Percentiles rank a stretch among this genome's conserved stretches.
Evolutionary conservation across 2,329 filamentous ascomycete species (phyloP).

Genomic region (Paracorniculantispora psalliotae): DNA sequence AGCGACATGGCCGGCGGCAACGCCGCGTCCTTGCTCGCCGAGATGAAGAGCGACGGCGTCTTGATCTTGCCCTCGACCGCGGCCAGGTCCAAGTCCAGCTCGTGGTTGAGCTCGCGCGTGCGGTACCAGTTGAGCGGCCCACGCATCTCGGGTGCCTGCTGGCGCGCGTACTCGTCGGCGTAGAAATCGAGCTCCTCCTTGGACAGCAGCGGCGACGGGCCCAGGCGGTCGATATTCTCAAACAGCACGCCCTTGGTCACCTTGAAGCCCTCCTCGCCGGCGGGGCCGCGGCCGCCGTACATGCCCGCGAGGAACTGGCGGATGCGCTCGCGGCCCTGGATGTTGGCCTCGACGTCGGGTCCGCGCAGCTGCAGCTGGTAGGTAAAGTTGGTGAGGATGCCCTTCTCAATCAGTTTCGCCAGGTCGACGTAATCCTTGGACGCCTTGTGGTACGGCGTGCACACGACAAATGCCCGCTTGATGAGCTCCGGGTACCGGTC

Average conservation of each 20-base stretch:
- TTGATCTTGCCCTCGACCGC: constrained; percentile 25
- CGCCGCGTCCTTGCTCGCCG: constrained; percentile 65
- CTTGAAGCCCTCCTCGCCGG: constrained; percentile 54
- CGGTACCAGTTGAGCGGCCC: constrained; percentile 90
- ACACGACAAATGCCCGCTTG: constrained; percentile 71
- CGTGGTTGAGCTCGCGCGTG: constrained; percentile 63
- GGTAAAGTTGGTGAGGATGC: constrained; percentile 60
- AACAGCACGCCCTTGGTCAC: constrained; percentile 58
- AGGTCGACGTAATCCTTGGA: constrained; percentile 47
- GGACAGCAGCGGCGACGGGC: constrained; percentile 54
- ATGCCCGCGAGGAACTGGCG: constrained; percentile 65
- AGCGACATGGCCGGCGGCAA: constrained; percentile 66
- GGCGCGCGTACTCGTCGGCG: constrained; percentile 61
- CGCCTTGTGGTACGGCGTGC: constrained; percentile 67
- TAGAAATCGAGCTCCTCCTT: constrained; percentile 75
- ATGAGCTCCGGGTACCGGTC: constrained; percentile 70
- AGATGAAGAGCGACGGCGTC: constrained; percentile 69
- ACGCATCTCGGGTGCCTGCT: constrained; percentile 55
- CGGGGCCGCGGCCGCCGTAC: constrained; percentile 60
- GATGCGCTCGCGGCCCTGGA: constrained; percentile 57
- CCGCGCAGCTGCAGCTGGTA: constrained; percentile 82
- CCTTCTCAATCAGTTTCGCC: constrained; percentile 52
- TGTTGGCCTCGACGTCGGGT: constrained; percentile 56
- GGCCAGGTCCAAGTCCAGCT: constrained; percentile 55
- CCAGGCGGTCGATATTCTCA: constrained; percentile 55